Evolutionary conservation across 805 yeast genomes (phyloP).

Genomic region (Martiniozyma abietophila): DNA sequence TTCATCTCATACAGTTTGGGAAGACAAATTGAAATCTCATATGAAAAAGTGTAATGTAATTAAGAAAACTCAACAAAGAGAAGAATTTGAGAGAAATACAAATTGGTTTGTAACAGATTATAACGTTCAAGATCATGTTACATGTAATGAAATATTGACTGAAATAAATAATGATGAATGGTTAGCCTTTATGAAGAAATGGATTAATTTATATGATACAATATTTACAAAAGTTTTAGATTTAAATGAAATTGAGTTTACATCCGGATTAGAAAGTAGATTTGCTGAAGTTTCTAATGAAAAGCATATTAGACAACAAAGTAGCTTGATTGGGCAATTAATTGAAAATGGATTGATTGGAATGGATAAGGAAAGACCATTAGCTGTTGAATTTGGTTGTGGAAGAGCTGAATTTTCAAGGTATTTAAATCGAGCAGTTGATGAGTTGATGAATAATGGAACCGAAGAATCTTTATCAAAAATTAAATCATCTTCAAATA

Average conservation of each 20-base stretch:
- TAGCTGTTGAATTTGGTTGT: constrained; percentile 77
- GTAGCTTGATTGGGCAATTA: constrained; percentile 67
- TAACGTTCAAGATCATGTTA: constrained; percentile 29
- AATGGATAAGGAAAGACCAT: constrained; percentile 13
- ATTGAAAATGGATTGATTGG: constrained; percentile 32
- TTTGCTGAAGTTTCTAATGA: constrained; percentile 42
- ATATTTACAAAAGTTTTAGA: constrained; percentile 8
- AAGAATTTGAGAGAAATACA: constrained; percentile 21
- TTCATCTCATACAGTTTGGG: constrained; percentile 66
- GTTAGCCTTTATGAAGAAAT: constrained; percentile 13
- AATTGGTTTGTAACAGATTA: constrained; percentile 41
- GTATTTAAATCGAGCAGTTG: constrained; percentile 36
- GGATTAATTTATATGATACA: constrained; percentile 11
- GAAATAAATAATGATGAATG: constrained; percentile 17
- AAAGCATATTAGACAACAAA: constrained; percentile 78
- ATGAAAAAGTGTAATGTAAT: constrained; percentile 50
- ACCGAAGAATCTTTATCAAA: too few species aligned
- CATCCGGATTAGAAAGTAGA: constrained; percentile 32
- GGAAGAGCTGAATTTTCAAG: constrained; percentile 82
- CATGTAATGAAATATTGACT: neutral
- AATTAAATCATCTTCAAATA: neutral
- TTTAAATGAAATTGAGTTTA: constrained; percentile 17
- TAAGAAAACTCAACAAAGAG: constrained; percentile 23
- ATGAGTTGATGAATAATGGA: constrained; percentile 8
- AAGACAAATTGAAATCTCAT: constrained; percentile 45